Evolutionary conservation across 345 rosid genomes (phyloP).

Genomic region (Viola odorata): DNA sequence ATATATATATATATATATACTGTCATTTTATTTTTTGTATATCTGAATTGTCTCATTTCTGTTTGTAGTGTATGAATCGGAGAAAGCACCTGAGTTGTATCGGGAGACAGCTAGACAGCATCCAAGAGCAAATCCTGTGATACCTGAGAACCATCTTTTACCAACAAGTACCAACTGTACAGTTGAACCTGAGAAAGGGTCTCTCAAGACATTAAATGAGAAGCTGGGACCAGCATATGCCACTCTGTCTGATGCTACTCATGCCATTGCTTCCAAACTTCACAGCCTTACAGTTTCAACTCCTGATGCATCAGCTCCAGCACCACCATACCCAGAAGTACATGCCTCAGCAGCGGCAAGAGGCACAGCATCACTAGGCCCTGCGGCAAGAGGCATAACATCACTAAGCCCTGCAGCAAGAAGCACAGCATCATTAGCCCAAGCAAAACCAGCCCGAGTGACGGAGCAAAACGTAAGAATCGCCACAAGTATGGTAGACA

Average conservation of each 20-base stretch:
- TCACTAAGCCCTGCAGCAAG: neutral
- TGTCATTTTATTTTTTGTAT: neutral
- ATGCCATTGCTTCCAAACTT: constrained; percentile 41
- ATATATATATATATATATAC: neutral
- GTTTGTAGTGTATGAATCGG: constrained; percentile 63
- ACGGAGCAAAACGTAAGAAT: too few relatives aligned
- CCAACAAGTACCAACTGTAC: constrained; percentile 22
- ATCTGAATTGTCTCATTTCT: neutral
- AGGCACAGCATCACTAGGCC: neutral
- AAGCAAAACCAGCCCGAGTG: constrained; percentile 10
- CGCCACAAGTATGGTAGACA: too few relatives aligned
- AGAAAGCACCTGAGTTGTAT: constrained; percentile 49
- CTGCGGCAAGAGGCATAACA: neutral
- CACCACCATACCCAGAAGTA: neutral
- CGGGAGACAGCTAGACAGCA: constrained; percentile 44
- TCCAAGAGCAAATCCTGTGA: constrained; percentile 38
- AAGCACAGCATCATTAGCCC: constrained; percentile 5
- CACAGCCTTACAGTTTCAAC: constrained; percentile 38
- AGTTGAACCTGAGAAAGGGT: neutral
- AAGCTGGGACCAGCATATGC: constrained; percentile 48
- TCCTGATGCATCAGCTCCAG: constrained; percentile 11
- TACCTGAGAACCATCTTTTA: constrained; percentile 39
- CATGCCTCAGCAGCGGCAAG: neutral
- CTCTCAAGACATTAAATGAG: constrained; percentile 29
- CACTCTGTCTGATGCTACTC: constrained; percentile 38